phyloP scores from a whole-genome alignment of 805 yeast genomes.

The Grigorovia yakushimaensis region DNA sequence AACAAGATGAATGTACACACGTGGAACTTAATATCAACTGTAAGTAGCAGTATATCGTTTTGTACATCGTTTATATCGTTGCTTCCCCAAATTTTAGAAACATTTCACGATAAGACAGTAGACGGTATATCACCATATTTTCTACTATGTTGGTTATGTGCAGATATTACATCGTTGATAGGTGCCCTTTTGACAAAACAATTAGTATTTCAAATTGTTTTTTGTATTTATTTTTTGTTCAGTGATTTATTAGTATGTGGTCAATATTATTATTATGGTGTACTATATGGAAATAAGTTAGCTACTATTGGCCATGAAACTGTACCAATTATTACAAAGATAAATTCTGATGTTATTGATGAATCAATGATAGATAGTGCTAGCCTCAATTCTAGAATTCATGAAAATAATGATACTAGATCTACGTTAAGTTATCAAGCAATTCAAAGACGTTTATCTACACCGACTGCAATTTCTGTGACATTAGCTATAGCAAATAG shows the following conservation, averaged over 20 bases:
- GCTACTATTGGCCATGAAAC: conserved; percentile 30
- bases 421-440: conserved; percentile 24
- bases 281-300: conserved; percentile 23
- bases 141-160: conserved; percentile 36
- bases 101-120: conserved; percentile 46
- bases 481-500: background rate
- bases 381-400: too few relatives aligned
- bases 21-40: conserved; percentile 26
- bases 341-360: conserved; percentile 1
- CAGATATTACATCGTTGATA: conserved; percentile 40
- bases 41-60: conserved; percentile 38
- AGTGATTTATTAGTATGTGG: conserved; percentile 59
- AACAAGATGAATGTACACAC: background rate
- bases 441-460: conserved; percentile 28
- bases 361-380: background rate
- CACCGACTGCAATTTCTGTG: conserved; percentile 7
- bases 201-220: conserved; percentile 64
- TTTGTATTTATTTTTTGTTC: conserved; percentile 63
- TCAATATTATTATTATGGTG: conserved; percentile 63
- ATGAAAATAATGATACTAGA: conserved; percentile 53
- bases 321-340: conserved; percentile 9
- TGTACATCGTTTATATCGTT: conserved; percentile 39
- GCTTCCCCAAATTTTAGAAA: conserved; percentile 49
- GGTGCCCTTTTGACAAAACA: conserved; percentile 77
- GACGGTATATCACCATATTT: conserved; percentile 49